These are phyloP conservation scores for Pseudotulostoma volvatum DNA, from an alignment of 495 filamentous ascomycete genomes.

Conservation along the genomic window DNA sequence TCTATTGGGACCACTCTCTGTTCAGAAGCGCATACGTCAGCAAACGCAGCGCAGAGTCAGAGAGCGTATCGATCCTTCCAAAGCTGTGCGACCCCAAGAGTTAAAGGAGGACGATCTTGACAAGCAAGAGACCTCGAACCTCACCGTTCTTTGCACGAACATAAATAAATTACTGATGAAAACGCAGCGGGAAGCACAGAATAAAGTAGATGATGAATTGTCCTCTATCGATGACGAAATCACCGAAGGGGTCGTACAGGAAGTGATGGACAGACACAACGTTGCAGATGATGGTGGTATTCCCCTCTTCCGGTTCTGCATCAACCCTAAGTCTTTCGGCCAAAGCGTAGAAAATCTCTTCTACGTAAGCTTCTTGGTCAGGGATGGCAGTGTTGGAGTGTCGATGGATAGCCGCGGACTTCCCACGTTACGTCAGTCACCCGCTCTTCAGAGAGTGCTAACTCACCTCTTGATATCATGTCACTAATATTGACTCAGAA, in stretches of 20 bases:
- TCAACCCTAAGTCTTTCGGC: slow-evolving; percentile 80
- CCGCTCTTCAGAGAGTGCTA: neutral
- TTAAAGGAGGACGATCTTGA: slow-evolving; percentile 54
- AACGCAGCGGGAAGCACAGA: slow-evolving; percentile 19
- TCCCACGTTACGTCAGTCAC: slow-evolving; percentile 53
- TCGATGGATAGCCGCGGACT: slow-evolving; percentile 44
- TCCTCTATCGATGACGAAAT: slow-evolving; percentile 19
- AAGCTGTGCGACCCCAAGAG: slow-evolving; percentile 55
- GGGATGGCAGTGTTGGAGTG: slow-evolving; percentile 62
- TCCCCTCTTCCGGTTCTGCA: slow-evolving; percentile 62
- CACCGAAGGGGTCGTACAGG: slow-evolving; percentile 18
- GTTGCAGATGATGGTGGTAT: slow-evolving; percentile 49
- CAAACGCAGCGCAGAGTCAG: slow-evolving; percentile 46
- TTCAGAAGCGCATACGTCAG: slow-evolving; percentile 66
- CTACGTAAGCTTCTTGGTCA: slow-evolving; percentile 85
- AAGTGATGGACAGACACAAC: slow-evolving; percentile 36
- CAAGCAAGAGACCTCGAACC: slow-evolving; percentile 52
- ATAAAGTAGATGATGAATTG: slow-evolving; percentile 16
- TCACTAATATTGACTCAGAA: slow-evolving; percentile 20
- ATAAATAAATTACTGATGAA: slow-evolving; percentile 34
- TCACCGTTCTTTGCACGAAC: slow-evolving; percentile 52
- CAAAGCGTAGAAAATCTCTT: slow-evolving; percentile 97
- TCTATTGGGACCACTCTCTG: slow-evolving; percentile 73
- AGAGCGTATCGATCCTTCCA: slow-evolving; percentile 43
- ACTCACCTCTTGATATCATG: neutral